Percentiles rank a stretch among this genome's conserved stretches.
phyloP scores from a whole-genome alignment of 495 filamentous ascomycete species.

The Paragyromitra xinjiangensis region DNA sequence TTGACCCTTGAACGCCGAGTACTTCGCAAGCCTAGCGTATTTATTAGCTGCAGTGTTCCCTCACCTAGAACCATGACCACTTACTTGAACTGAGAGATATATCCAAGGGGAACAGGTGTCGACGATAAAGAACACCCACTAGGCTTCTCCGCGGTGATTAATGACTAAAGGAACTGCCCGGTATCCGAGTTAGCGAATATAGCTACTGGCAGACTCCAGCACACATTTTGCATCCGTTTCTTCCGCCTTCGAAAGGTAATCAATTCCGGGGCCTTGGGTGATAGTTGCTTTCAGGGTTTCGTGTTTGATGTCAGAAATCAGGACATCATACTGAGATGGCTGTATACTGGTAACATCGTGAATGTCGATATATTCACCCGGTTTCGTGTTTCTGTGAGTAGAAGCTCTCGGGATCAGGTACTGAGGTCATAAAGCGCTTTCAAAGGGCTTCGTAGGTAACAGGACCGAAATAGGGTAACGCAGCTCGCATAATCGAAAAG shows the following conservation, averaged over 20 bases:
- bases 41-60: neutral
- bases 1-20: neutral
- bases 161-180: conserved; percentile 19
- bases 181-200: conserved; percentile 5
- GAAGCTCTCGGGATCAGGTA: conserved; percentile 1
- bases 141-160: conserved; percentile 18
- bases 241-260: conserved; percentile 28
- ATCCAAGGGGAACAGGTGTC: conserved; percentile 24
- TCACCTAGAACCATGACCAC: neutral
- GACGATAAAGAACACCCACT: conserved; percentile 50
- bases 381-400: conserved; percentile 13
- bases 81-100: conserved; percentile 32
- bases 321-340: conserved; percentile 29
- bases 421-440: conserved; percentile 2
- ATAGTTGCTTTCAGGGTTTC: conserved; percentile 29
- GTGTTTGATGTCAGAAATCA: conserved; percentile 13
- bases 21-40: neutral
- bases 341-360: conserved; percentile 15
- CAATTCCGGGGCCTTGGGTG: conserved; percentile 17
- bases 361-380: conserved; percentile 24
- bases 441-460: no score
- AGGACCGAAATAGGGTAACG: no score
- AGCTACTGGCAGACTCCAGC: conserved; percentile 1
- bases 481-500: no score
- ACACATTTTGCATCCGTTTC: neutral